Percentiles rank a stretch among this genome's conserved stretches.
phyloP scores from a whole-genome alignment of 2,329 filamentous ascomycete species.

The Penicillium fuscoglaucum region DNA sequence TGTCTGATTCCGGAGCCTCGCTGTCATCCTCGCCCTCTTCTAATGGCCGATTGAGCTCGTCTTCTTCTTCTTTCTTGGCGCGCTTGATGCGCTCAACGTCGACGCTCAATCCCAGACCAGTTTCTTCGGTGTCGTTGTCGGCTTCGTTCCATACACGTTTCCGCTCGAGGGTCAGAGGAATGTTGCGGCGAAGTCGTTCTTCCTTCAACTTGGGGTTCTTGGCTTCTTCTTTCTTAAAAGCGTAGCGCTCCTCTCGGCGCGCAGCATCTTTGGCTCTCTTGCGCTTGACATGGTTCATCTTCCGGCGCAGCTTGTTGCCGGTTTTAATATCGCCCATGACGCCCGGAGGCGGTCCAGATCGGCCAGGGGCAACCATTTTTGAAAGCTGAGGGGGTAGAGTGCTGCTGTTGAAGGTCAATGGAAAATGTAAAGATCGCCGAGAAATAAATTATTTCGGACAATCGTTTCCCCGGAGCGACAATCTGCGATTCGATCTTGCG shows the following conservation, averaged over 20 bases:
- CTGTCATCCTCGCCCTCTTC: slow-evolving; percentile 50
- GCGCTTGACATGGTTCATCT: slow-evolving; percentile 74
- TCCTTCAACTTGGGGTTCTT: slow-evolving; percentile 75
- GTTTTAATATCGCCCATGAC: slow-evolving; percentile 55
- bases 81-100: slow-evolving; percentile 52
- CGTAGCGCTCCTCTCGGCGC: slow-evolving; percentile 74
- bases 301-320: slow-evolving; percentile 76
- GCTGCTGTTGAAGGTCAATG: slow-evolving; percentile 6
- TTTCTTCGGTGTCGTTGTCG: slow-evolving; percentile 52
- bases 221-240: slow-evolving; percentile 79
- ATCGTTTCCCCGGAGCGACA: slow-evolving; percentile 26
- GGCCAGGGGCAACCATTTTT: slow-evolving; percentile 53
- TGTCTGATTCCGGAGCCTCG: slow-evolving; percentile 50
- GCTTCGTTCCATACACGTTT: slow-evolving; percentile 89
- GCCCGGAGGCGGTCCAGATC: slow-evolving; percentile 46
- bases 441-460: slow-evolving; percentile 35
- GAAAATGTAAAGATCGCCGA: slow-evolving; percentile 19
- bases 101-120: slow-evolving; percentile 47
- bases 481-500: slow-evolving; percentile 14
- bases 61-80: slow-evolving; percentile 48
- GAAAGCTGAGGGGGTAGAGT: slow-evolving; percentile 1
- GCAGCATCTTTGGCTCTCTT: slow-evolving; percentile 75
- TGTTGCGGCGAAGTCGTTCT: slow-evolving; percentile 72
- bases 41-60: slow-evolving; percentile 38
- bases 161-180: slow-evolving; percentile 77